Evolutionary conservation across 1,139 yeast genomes (phyloP), one percentile per base, ranked within the genome.

Genomic region (Pichia sp.): DNA sequence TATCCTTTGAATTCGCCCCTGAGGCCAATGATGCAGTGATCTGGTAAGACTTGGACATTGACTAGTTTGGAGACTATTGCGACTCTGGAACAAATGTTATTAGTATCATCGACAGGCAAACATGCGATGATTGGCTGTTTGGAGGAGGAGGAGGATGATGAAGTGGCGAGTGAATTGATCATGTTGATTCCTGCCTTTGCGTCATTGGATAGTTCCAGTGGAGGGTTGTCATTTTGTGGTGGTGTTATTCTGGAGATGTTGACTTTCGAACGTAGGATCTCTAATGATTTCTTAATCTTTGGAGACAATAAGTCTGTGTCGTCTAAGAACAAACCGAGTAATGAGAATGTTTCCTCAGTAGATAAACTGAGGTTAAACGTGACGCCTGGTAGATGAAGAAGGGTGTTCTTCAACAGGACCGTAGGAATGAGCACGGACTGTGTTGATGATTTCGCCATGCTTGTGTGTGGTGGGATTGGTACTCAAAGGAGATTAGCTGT

Each of bases 61-160:
- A 36, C 27, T 17, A 46, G 15, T n/a, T 34, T 20, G 18, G 50
- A 46, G 11, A 46, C 32, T 10, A 44, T 32, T 14, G 40, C 24
- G 12, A 44, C 30, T 5, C 27, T 34, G 3, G 41, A 39, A 14
- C 20, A 31, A 7, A 38, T 3, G 5, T 43, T 30, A 7, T 21
- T 24, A 36, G 33, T 31, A 11, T 30, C 11, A 21, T 34, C 17
- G 19, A 28, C 41, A 6, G 44, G 44, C 14, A 52, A n/a, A 33
- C 52, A 48, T 11, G 47, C 47, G 22, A 52, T 20, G 10, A 43
- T 35, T 3, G 47, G 46, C 15, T 34, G 34, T 34, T 22, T 38
- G 24, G 33, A n/a, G n/a, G n/a, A n/a, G n/a, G n/a, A 38, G 12
- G 31, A 22, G 3, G 31, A 19, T 21, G 36, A 22, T 32, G 34